Conservation (phyloP, 2,329 filamentous ascomycete genomes). For the Aspergillus sp. region DNA sequence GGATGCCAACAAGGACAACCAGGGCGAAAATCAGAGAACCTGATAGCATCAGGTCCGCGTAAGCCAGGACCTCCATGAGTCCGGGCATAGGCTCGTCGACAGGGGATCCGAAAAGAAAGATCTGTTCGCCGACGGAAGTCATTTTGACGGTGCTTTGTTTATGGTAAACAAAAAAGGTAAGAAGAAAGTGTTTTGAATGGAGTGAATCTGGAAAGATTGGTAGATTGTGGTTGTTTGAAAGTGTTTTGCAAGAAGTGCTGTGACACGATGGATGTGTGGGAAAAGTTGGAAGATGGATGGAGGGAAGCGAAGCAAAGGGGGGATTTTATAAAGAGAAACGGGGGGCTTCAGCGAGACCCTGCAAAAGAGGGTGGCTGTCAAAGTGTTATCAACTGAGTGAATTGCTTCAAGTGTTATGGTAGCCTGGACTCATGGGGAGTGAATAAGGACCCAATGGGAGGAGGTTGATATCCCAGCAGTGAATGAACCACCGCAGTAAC, state of each 20-base stretch:
- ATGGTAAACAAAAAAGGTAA: background rate
- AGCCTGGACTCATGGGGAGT: background rate
- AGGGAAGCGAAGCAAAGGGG: background rate
- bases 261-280: background rate
- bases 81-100: constrained; percentile 3
- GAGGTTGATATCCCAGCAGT: background rate
- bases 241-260: background rate
- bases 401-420: background rate
- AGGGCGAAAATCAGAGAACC: constrained; percentile 10
- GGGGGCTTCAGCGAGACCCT: background rate
- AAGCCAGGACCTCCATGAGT: background rate
- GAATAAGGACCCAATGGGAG: background rate
- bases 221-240: background rate
- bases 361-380: background rate
- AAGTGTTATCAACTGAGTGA: background rate
- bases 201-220: background rate
- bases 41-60: constrained; percentile 12
- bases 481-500: background rate
- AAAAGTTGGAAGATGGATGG: background rate
- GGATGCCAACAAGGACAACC: constrained; percentile 5
- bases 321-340: background rate
- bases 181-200: background rate
- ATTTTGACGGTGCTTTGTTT: constrained; percentile 8
- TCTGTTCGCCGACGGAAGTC: constrained; percentile 16
- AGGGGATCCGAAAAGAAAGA: constrained; percentile 16